These are phyloP conservation scores for Trichophyton verrucosum DNA, from an alignment of 2,329 filamentous ascomycete genomes.

Conservation along the genomic window DNA sequence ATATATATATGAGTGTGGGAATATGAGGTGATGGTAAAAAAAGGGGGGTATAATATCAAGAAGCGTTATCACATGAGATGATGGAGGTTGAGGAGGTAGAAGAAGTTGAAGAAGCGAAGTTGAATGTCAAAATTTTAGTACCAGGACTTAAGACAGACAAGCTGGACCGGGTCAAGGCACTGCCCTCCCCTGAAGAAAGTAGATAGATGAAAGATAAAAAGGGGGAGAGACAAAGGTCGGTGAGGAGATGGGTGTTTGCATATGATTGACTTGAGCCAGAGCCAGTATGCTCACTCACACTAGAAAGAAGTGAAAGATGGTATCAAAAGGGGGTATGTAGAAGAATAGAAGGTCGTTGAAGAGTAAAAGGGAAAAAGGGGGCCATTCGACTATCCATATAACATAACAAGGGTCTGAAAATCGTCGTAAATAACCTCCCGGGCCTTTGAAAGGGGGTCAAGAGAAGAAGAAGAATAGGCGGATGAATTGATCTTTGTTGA, in stretches of 20 bases:
- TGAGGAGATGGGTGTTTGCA: background rate
- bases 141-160: background rate
- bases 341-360: background rate
- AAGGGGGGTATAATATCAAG: background rate
- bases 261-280: conserved; percentile 1
- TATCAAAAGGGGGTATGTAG: conserved; percentile 6
- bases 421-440: background rate
- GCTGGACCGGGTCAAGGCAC: background rate
- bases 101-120: background rate
- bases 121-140: background rate
- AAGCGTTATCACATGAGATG: background rate
- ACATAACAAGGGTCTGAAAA: background rate
- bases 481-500: background rate
- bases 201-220: background rate
- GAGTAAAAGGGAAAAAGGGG: background rate
- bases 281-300: background rate
- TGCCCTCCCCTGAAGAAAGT: background rate
- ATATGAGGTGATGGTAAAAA: background rate
- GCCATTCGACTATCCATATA: background rate
- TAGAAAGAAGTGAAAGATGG: conserved; percentile 5
- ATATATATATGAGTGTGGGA: background rate
- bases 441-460: background rate
- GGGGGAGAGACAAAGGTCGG: background rate
- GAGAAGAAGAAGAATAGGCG: background rate
- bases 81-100: background rate